Percentiles rank a stretch among this genome's conserved stretches.
phyloP scores from a whole-genome alignment of 306 rosid genomes.

The Abrus precatorius region DNA sequence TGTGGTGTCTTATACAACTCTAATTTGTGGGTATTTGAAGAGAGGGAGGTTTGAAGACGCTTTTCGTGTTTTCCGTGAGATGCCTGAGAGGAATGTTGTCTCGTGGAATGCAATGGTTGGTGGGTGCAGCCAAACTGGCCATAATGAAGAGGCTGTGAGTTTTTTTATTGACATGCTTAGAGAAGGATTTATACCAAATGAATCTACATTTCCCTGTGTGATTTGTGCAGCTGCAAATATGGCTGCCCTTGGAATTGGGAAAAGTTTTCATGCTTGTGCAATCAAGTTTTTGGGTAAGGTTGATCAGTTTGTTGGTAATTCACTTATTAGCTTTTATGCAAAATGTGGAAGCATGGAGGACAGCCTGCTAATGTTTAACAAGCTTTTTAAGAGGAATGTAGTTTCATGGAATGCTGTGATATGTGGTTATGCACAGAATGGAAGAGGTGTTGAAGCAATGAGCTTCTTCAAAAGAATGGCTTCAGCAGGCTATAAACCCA shows the following conservation, averaged over 20 bases:
- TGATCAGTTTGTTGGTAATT: constrained; percentile 72
- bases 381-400: constrained; percentile 57
- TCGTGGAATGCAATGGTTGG: constrained; percentile 92
- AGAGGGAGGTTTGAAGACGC: constrained; percentile 71
- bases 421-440: constrained; percentile 94
- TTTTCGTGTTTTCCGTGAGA: constrained; percentile 59
- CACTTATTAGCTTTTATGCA: constrained; percentile 80
- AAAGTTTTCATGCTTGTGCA: constrained; percentile 82
- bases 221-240: constrained; percentile 78
- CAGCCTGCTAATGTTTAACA: constrained; percentile 67
- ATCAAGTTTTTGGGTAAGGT: constrained; percentile 80
- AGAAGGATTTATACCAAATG: constrained; percentile 71
- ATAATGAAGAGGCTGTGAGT: constrained; percentile 80
- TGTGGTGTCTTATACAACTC: constrained; percentile 86
- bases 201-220: constrained; percentile 86
- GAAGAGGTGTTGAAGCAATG: constrained; percentile 81
- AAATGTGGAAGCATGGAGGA: constrained; percentile 93
- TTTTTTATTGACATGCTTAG: constrained; percentile 74
- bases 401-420: constrained; percentile 94
- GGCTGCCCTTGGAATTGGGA: constrained; percentile 81
- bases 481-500: constrained; percentile 60
- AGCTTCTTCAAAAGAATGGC: constrained; percentile 71
- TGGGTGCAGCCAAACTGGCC: constrained; percentile 88
- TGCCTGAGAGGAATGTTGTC: constrained; percentile 82
- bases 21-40: constrained; percentile 79